Evolutionary conservation across 495 filamentous ascomycete species (phyloP), one percentile per base, ranked within the genome.

Genomic region (Penicillium pulvis): DNA sequence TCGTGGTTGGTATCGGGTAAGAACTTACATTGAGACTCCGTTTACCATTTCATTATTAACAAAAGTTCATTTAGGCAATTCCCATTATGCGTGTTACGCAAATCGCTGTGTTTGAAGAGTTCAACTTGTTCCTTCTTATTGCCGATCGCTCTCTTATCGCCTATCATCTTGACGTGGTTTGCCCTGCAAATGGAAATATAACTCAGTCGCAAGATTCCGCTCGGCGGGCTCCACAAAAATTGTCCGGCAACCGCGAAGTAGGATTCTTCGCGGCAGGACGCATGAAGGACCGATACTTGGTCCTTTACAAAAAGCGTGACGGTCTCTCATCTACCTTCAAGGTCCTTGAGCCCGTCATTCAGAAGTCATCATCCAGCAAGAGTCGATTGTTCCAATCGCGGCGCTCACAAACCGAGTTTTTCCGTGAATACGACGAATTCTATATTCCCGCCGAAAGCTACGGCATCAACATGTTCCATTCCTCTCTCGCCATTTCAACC

Each of bases 361-460:
- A 97, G 57, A 96, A 96, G 66, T 77, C 78, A 28, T 57, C 77
- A 0, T 68, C 70, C 9, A 77, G 60, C 60, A 89, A 86, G 57
- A 81, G 81, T 23, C 84, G 90, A 9, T 78, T 96, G 41, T 89
- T 87, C 63, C 81, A 84, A 30, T 76, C 83, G 1, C 77, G 77
- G 36, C 82, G 81, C 26, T 91, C 92, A 12, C 86, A 83, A 56
- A 97, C 94, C 4, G 94, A 98, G 65, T 94, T 93, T 70, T 98
- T 97, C 85, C 87, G 95, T 59, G 94, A 98, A 65, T 99, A 90
- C 66, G 94, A 97, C 75, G 93, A 97, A 54, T 99, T 99, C 74
- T 99, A 97, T 75, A 93, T 99, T 62, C 93, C 94, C 7, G 87
- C 90, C n/a, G 94, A 99, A 69, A 94, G 90, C 68, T 96, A 89